These are phyloP conservation scores for Suhomyces faveliae DNA, from an alignment of 805 yeast genomes.

Conservation along the genomic window DNA sequence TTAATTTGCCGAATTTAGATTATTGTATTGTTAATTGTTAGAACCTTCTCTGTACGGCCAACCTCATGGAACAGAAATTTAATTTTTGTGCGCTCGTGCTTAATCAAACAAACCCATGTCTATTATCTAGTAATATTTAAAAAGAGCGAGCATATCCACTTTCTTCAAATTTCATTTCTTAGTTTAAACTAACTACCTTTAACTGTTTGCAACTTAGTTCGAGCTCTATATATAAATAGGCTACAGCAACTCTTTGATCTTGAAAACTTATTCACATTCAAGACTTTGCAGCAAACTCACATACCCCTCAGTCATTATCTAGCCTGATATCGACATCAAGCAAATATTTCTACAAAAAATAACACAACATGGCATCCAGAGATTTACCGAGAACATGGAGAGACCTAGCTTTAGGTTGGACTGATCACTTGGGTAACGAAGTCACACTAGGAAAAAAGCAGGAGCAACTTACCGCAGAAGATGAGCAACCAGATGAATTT, in stretches of 20 bases:
- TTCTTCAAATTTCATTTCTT: neutral
- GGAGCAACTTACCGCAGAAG: slow-evolving; percentile 17
- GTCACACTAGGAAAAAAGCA: slow-evolving; percentile 35
- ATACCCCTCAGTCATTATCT: neutral
- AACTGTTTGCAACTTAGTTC: neutral
- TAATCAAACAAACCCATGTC: neutral
- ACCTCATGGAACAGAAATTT: neutral
- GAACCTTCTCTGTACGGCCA: neutral
- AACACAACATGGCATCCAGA: slow-evolving; percentile 30
- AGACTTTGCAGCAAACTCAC: neutral
- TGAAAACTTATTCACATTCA: neutral
- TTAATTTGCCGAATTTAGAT: neutral
- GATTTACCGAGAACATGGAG: slow-evolving; percentile 47
- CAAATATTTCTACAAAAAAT: neutral
- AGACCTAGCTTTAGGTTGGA: slow-evolving; percentile 43
- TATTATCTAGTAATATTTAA: neutral
- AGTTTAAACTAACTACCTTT: neutral
- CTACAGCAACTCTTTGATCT: neutral
- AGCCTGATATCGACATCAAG: neutral
- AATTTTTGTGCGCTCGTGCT: neutral
- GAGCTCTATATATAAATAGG: neutral
- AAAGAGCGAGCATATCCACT: neutral
- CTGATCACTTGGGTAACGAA: slow-evolving; percentile 41
- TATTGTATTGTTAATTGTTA: neutral
- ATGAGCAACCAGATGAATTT: slow-evolving; percentile 8